Evolutionary conservation across 306 rosid species (phyloP).

Genomic region (Cicer arietinum): DNA sequence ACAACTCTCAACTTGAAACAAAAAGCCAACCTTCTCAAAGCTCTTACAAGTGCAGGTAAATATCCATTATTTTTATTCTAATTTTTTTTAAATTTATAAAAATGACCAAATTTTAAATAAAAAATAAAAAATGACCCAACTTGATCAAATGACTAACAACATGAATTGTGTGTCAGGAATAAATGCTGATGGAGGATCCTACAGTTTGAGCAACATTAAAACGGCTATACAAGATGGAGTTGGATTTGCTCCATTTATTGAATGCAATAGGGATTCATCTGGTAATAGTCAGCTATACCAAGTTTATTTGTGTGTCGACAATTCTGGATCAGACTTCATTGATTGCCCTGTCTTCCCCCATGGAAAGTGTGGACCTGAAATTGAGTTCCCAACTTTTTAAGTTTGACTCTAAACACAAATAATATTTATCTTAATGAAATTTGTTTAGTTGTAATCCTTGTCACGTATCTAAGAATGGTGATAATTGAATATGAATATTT

Average conservation of each 20-base stretch:
- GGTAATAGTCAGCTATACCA: conserved; percentile 57
- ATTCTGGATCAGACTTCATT: conserved; percentile 46
- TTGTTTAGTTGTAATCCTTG: conserved; percentile 6
- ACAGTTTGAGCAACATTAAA: conserved; percentile 53
- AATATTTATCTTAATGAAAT: too few relatives aligned
- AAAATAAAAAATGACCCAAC: too few relatives aligned
- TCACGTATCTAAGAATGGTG: background rate
- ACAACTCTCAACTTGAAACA: conserved; percentile 59
- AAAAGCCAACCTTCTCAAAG: conserved; percentile 57
- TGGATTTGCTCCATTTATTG: conserved; percentile 51
- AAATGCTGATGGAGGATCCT: conserved; percentile 53
- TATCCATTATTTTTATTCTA: too few relatives aligned
- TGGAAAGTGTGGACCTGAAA: conserved; percentile 43
- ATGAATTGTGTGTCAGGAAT: conserved; percentile 48
- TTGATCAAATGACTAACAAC: background rate
- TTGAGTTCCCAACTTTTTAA: conserved; percentile 64
- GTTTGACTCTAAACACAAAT: background rate
- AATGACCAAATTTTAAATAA: too few relatives aligned
- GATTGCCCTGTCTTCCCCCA: conserved; percentile 60
- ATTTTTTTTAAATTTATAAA: too few relatives aligned
- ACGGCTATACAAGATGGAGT: conserved; percentile 45
- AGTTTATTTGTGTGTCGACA: conserved; percentile 62
- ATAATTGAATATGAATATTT: background rate
- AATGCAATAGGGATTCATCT: conserved; percentile 58
- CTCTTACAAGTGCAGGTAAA: conserved; percentile 62